phyloP scores from a whole-genome alignment of 345 rosid genomes.

The Psidium friedrichsthalianum region DNA sequence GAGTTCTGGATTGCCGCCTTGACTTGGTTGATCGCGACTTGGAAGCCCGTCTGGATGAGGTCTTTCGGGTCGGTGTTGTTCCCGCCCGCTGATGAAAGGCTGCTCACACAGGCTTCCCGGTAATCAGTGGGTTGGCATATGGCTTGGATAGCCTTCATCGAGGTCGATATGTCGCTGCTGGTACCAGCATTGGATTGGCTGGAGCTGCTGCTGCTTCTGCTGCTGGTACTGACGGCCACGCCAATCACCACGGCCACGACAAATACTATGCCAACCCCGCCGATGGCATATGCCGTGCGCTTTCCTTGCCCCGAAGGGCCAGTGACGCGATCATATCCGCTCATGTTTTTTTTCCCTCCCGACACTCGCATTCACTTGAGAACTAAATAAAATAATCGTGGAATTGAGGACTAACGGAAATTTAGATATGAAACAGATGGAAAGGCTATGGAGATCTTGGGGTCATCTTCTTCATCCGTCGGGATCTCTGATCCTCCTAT shows the following conservation, averaged over 20 bases:
- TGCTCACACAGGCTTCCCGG: conserved; percentile 33
- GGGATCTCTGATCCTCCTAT: background rate
- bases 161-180: background rate
- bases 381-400: background rate
- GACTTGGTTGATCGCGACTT: conserved; percentile 29
- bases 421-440: background rate
- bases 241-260: conserved; percentile 63
- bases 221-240: conserved; percentile 22
- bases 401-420: background rate
- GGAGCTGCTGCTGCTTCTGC: background rate
- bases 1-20: conserved; percentile 27
- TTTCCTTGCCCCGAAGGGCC: conserved; percentile 4
- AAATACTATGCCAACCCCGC: conserved; percentile 34
- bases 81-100: conserved; percentile 25
- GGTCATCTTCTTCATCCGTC: background rate
- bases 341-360: background rate
- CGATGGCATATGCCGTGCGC: conserved; percentile 25
- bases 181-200: background rate
- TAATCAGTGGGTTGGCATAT: conserved; percentile 62
- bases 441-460: background rate
- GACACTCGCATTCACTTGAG: background rate
- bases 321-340: background rate
- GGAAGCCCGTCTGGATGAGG: conserved; percentile 42
- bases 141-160: conserved; percentile 34
- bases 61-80: conserved; percentile 43